Evolutionary conservation across 768 basidiomycete genomes (phyloP).

Genomic region (Boletus fagicola): DNA sequence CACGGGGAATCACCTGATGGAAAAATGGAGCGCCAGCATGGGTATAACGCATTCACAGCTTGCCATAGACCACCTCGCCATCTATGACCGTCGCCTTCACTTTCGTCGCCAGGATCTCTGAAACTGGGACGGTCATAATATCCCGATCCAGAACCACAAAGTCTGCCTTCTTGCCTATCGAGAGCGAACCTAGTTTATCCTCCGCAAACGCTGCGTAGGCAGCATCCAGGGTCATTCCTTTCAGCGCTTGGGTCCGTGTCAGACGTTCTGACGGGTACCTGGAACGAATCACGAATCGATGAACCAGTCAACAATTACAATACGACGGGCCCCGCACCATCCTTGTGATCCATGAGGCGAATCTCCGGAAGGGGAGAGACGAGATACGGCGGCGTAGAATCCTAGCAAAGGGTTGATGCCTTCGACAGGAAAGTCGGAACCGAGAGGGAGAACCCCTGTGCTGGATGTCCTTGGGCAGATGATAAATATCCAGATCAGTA

Average conservation of each 20-base stretch:
- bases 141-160: slow-evolving; percentile 81
- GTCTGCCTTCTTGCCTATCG: slow-evolving; percentile 80
- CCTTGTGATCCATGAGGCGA: slow-evolving; percentile 83
- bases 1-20: background rate
- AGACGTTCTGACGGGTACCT: slow-evolving; percentile 80
- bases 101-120: slow-evolving; percentile 62
- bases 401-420: slow-evolving; percentile 84
- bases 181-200: slow-evolving; percentile 65
- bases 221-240: slow-evolving; percentile 87
- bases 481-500: background rate
- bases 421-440: slow-evolving; percentile 95
- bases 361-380: slow-evolving; percentile 61
- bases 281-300: background rate
- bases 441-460: slow-evolving; percentile 66
- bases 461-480: slow-evolving; percentile 44
- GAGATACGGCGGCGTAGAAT: slow-evolving; percentile 85
- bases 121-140: slow-evolving; percentile 62
- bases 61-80: slow-evolving; percentile 65
- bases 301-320: background rate
- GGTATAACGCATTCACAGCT: slow-evolving; percentile 21
- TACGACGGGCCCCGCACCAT: slow-evolving; percentile 55
- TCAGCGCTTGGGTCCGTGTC: slow-evolving; percentile 77
- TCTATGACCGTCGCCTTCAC: slow-evolving; percentile 76
- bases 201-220: slow-evolving; percentile 88
- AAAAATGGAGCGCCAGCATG: background rate